These are phyloP conservation scores for Phialemonium atrogriseum DNA, from an alignment of 2,329 filamentous ascomycete species.

Conservation along the genomic window DNA sequence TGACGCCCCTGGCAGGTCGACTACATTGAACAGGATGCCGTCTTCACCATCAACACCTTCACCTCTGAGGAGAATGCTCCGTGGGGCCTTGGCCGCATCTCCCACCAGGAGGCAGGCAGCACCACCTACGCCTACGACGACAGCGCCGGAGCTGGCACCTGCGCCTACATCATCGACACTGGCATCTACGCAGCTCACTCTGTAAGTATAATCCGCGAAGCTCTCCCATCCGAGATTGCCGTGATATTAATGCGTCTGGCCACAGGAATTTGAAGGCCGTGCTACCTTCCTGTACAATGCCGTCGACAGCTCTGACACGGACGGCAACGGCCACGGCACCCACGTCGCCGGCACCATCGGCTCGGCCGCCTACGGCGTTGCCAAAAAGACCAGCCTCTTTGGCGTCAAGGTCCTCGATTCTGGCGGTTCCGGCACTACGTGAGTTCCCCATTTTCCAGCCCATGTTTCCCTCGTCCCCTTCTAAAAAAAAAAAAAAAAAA, in stretches of 20 bases:
- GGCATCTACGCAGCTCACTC: conserved; percentile 33
- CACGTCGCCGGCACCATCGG: conserved; percentile 38
- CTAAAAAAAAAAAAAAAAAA: too few relatives aligned
- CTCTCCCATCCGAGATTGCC: too few relatives aligned
- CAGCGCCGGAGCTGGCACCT: conserved; percentile 19
- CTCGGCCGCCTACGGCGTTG: conserved; percentile 32
- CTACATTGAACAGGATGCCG: conserved; percentile 21
- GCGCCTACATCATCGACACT: conserved; percentile 36
- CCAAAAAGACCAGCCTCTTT: conserved; percentile 33
- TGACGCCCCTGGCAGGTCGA: conserved; percentile 16
- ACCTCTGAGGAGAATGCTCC: conserved; percentile 16
- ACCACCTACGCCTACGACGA: conserved; percentile 20
- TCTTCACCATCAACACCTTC: conserved; percentile 18
- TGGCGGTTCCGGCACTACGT: conserved; percentile 25
- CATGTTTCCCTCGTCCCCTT: not conserved
- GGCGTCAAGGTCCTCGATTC: conserved; percentile 37
- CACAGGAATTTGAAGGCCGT: conserved; percentile 32
- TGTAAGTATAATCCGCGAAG: conserved; percentile 9
- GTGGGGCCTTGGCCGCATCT: conserved; percentile 21
- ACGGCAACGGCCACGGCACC: conserved; percentile 38
- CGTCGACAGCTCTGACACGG: conserved; percentile 24
- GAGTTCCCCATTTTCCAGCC: conserved; percentile 1
- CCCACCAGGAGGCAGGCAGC: conserved; percentile 11
- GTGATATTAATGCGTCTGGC: too few relatives aligned
- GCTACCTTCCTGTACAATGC: conserved; percentile 31